Percentiles rank a stretch among this genome's conserved stretches.
phyloP scores from a whole-genome alignment of 1,284 basidiomycete species.

The Sporisorium iseilematis-ciliati region DNA sequence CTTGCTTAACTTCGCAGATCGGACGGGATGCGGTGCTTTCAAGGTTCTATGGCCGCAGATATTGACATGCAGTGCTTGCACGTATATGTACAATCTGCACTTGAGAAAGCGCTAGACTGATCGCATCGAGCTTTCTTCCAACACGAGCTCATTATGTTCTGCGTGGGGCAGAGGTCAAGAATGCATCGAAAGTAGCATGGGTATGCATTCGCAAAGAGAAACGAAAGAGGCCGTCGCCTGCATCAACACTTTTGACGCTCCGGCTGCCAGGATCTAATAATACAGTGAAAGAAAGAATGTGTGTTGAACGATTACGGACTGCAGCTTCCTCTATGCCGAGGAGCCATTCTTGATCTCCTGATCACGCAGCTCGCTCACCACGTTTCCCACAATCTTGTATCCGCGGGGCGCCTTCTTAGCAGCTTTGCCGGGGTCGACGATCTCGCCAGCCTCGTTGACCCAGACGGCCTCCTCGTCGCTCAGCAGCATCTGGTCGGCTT shows the following conservation, averaged over 20 bases:
- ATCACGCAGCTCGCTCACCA: constrained; percentile 61
- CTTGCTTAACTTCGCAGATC: constrained; percentile 84
- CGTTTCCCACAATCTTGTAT: constrained; percentile 66
- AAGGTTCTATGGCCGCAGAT: constrained; percentile 82
- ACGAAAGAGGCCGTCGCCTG: neutral
- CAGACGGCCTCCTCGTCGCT: constrained; percentile 59
- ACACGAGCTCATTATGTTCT: no score
- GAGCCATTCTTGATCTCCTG: constrained; percentile 49
- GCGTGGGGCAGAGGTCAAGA: neutral
- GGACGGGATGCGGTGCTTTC: constrained; percentile 84
- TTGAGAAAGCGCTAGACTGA: no score
- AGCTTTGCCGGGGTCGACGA: constrained; percentile 65
- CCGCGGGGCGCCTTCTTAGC: constrained; percentile 65
- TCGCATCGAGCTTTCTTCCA: no score
- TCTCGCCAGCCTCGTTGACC: constrained; percentile 65
- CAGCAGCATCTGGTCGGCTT: constrained; percentile 49
- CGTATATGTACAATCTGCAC: no score
- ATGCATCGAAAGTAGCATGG: neutral
- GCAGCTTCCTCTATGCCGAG: neutral
- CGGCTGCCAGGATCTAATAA: neutral
- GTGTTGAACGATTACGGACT: neutral
- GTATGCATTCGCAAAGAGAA: constrained; percentile 7
- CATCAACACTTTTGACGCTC: neutral
- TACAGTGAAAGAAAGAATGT: neutral
- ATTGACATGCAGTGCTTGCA: neutral